These are phyloP conservation scores for Neofusicoccum ribis DNA, from an alignment of 2,329 filamentous ascomycete species.

Conservation along the genomic window DNA sequence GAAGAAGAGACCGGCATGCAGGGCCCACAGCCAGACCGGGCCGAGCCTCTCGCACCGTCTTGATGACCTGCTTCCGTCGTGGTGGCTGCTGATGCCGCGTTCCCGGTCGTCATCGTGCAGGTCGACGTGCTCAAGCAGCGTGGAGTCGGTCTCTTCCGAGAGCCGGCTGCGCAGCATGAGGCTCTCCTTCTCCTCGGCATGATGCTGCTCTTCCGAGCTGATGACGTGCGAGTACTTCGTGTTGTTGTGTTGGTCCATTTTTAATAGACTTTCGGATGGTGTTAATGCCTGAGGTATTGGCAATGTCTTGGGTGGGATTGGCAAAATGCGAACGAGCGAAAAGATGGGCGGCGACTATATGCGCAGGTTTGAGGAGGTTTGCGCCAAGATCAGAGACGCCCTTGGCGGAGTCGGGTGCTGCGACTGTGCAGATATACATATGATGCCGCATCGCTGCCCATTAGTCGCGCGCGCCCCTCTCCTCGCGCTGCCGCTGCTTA, in stretches of 20 bases:
- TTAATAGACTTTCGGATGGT: background rate
- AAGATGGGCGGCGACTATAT: background rate
- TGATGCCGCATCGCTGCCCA: background rate
- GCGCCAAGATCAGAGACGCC: background rate
- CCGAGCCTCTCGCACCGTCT: constrained; percentile 1
- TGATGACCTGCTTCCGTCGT: background rate
- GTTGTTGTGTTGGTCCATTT: background rate
- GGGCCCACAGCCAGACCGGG: constrained; percentile 16
- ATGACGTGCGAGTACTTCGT: background rate
- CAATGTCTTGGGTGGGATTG: constrained; percentile 1
- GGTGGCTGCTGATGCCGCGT: background rate
- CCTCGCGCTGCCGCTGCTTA: background rate
- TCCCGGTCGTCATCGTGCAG: background rate
- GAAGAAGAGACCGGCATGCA: constrained; percentile 7
- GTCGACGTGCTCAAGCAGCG: background rate
- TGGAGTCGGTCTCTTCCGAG: constrained; percentile 14
- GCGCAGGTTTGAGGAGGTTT: background rate
- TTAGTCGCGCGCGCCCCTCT: background rate
- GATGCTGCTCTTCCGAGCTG: constrained; percentile 1
- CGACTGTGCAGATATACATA: constrained; percentile 11
- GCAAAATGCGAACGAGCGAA: background rate
- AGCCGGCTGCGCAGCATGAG: background rate
- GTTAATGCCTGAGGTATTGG: constrained; percentile 10
- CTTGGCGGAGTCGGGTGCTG: background rate
- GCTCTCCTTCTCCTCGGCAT: constrained; percentile 6